Evolutionary conservation across 2,329 filamentous ascomycete species (phyloP).

Genomic region (Allantophomopsis cytisporea): DNA sequence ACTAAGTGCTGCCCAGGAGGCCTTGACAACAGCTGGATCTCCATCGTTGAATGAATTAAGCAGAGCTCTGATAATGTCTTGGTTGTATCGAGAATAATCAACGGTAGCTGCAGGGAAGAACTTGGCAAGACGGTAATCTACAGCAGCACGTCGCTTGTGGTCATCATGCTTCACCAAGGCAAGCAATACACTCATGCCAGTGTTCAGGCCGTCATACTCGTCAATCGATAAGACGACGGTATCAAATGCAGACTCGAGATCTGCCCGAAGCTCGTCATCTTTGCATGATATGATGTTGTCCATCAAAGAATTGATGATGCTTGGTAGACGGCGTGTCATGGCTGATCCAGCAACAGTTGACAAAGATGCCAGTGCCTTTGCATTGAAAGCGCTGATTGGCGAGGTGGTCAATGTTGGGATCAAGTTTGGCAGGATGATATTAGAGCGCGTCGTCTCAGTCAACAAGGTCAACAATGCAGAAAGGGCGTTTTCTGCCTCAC

Average conservation of each 20-base stretch:
- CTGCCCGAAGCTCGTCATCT: slow-evolving; percentile 58
- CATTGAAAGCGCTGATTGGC: slow-evolving; percentile 90
- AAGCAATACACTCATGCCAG: slow-evolving; percentile 86
- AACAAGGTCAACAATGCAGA: slow-evolving; percentile 86
- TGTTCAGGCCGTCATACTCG: slow-evolving; percentile 91
- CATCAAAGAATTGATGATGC: slow-evolving; percentile 86
- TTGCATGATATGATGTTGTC: slow-evolving; percentile 73
- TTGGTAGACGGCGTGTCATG: slow-evolving; percentile 82
- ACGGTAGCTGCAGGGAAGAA: slow-evolving; percentile 74
- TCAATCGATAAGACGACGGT: slow-evolving; percentile 86
- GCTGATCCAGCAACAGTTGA: slow-evolving; percentile 81
- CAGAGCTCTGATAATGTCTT: slow-evolving; percentile 82
- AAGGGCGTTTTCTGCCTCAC: slow-evolving; percentile 81
- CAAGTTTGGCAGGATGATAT: slow-evolving; percentile 91
- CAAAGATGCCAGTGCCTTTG: slow-evolving; percentile 81
- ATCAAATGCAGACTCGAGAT: slow-evolving; percentile 74
- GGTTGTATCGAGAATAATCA: slow-evolving; percentile 92
- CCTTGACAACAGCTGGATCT: slow-evolving; percentile 74
- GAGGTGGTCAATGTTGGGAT: slow-evolving; percentile 84
- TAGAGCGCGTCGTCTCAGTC: slow-evolving; percentile 85
- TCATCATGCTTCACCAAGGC: slow-evolving; percentile 85
- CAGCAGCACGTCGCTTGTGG: slow-evolving; percentile 67
- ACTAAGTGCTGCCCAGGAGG: slow-evolving; percentile 75
- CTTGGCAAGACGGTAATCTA: slow-evolving; percentile 65
- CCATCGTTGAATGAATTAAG: slow-evolving; percentile 86